These are phyloP conservation scores for Reticulascus tulasneorum DNA, from an alignment of 2,329 filamentous ascomycete genomes.

Conservation along the genomic window DNA sequence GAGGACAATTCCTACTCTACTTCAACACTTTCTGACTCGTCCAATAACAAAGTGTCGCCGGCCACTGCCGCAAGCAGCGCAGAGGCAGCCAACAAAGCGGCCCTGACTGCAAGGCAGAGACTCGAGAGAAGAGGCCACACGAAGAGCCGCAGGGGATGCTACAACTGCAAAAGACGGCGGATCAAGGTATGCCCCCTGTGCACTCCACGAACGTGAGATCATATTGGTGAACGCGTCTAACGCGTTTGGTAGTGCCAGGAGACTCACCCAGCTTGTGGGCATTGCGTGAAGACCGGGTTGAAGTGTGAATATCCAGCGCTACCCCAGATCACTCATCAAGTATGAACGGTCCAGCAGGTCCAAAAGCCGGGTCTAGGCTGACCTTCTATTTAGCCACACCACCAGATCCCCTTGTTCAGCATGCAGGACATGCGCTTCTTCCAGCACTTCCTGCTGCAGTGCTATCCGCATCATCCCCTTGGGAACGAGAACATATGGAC, in stretches of 20 bases:
- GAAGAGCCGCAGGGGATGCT: constrained; percentile 63
- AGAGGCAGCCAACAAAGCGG: neutral
- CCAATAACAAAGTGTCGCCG: neutral
- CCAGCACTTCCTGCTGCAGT: constrained; percentile 60
- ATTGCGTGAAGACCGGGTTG: constrained; percentile 59
- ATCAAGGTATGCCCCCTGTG: constrained; percentile 48
- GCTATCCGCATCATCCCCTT: constrained; percentile 61
- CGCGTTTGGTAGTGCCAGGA: constrained; percentile 53
- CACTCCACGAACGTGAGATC: too few relatives aligned
- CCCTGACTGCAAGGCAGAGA: constrained; percentile 29
- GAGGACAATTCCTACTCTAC: constrained; percentile 19
- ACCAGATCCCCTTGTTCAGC: constrained; percentile 55
- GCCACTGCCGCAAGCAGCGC: neutral
- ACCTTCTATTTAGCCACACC: constrained; percentile 40
- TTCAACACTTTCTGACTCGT: constrained; percentile 23
- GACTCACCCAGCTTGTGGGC: constrained; percentile 57
- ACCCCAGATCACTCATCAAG: constrained; percentile 48
- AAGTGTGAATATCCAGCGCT: constrained; percentile 58
- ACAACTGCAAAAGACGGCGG: constrained; percentile 62
- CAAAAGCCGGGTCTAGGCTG: neutral
- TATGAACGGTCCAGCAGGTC: constrained; percentile 17
- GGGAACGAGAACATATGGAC: constrained; percentile 65
- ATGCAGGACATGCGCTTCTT: constrained; percentile 66
- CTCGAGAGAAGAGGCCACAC: constrained; percentile 59
- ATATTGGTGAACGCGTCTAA: neutral